Conservation (phyloP, 805 yeast species). For the Sugiyamaella americana region DNA sequence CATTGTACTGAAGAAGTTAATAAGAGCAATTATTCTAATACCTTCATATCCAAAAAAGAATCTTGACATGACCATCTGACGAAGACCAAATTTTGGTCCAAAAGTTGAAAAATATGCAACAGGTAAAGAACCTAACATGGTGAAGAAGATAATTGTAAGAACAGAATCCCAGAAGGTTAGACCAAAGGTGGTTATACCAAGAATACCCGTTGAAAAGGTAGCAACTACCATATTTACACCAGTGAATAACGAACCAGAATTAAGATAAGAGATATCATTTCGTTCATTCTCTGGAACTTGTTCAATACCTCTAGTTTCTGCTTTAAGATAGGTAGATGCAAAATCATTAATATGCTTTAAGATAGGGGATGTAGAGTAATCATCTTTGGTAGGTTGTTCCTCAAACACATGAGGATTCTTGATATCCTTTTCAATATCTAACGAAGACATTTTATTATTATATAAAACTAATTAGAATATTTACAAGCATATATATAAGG, state of each 20-base stretch:
- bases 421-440: not conserved
- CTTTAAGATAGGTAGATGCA: constrained; percentile 17
- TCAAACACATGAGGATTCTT: not conserved
- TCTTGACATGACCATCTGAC: constrained; percentile 81
- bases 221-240: constrained; percentile 87
- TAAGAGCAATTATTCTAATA: constrained; percentile 67
- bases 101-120: constrained; percentile 80
- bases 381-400: not conserved
- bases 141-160: constrained; percentile 64
- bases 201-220: constrained; percentile 69
- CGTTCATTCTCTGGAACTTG: constrained; percentile 74
- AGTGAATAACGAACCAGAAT: constrained; percentile 84
- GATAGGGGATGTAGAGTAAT: not conserved
- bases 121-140: constrained; percentile 62
- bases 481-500: too few species aligned
- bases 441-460: not conserved
- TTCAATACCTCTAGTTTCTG: constrained; percentile 73
- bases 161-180: constrained; percentile 70
- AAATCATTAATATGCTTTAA: not conserved
- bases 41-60: constrained; percentile 70
- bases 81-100: constrained; percentile 78
- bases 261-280: constrained; percentile 55
- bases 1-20: constrained; percentile 79
- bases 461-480: not conserved
- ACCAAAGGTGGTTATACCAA: constrained; percentile 58